Percentiles rank a stretch among this genome's conserved stretches.
These are phyloP conservation scores for Neopestalotiopsis clavispora DNA, from an alignment of 2,329 filamentous ascomycete genomes.

Conservation along the genomic window DNA sequence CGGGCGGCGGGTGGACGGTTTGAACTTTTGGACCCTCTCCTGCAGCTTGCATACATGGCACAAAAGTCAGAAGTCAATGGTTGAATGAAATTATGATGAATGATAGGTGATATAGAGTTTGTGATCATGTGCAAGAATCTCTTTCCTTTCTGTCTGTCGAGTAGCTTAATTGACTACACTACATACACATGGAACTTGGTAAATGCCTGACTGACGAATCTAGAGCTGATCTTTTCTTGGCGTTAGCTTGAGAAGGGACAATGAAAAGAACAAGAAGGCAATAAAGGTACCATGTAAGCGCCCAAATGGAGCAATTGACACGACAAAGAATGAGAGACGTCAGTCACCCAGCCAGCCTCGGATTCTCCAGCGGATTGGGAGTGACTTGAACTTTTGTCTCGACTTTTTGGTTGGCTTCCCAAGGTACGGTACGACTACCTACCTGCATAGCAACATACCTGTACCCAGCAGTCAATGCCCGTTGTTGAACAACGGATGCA, in stretches of 20 bases:
- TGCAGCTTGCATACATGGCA: too few relatives aligned
- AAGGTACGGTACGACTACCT: background rate
- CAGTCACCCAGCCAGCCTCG: too few relatives aligned
- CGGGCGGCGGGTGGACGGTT: too few relatives aligned
- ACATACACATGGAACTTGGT: background rate
- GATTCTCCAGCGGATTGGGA: too few relatives aligned
- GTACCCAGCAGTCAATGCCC: too few relatives aligned
- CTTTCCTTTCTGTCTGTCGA: background rate
- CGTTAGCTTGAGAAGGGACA: background rate
- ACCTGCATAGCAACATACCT: too few relatives aligned
- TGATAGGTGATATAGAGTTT: too few relatives aligned
- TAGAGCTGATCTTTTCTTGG: background rate
- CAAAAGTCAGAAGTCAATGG: too few relatives aligned
- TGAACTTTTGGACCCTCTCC: too few relatives aligned
- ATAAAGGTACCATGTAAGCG: background rate
- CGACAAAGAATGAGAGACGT: background rate
- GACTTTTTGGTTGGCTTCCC: background rate
- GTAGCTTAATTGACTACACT: background rate
- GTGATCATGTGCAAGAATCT: background rate
- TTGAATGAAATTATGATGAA: too few relatives aligned
- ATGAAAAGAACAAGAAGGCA: background rate
- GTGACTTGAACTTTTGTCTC: background rate
- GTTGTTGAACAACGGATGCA: background rate
- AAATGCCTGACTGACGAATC: background rate
- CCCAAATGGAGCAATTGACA: background rate